phyloP scores from a whole-genome alignment of 2,329 filamentous ascomycete genomes.

The Gaeumannomyces tritici region DNA sequence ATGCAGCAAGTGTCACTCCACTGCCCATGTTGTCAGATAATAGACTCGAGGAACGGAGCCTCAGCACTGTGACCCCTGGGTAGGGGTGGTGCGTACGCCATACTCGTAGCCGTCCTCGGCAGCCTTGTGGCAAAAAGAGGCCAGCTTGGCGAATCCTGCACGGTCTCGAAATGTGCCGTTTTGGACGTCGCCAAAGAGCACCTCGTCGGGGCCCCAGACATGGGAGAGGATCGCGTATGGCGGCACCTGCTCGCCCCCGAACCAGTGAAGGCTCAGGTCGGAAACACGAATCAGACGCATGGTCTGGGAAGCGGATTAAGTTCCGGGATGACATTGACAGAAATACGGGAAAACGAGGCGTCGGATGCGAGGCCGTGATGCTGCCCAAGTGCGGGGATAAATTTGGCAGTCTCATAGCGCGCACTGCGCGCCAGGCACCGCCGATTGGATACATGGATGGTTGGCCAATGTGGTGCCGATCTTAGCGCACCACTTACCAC shows the following conservation, averaged over 20 bases:
- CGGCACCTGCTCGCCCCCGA: slow-evolving; percentile 8
- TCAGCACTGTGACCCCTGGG: neutral
- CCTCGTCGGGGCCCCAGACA: slow-evolving; percentile 19
- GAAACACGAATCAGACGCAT: slow-evolving; percentile 11
- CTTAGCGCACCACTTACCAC: too few species aligned
- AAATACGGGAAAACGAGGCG: neutral
- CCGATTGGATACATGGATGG: too few species aligned
- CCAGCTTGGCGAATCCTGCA: neutral
- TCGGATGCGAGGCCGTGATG: too few species aligned
- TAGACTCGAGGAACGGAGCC: neutral
- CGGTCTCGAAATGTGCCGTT: neutral
- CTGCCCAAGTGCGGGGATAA: neutral
- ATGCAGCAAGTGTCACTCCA: slow-evolving; percentile 9
- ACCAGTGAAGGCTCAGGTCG: slow-evolving; percentile 5
- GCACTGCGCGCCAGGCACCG: too few species aligned
- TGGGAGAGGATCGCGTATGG: slow-evolving; percentile 23
- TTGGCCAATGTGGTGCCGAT: too few species aligned
- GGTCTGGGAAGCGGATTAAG: neutral
- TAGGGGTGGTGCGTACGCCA: neutral
- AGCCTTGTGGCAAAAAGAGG: neutral
- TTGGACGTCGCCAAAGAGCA: slow-evolving; percentile 5
- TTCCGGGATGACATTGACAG: too few species aligned
- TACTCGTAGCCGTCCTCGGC: neutral
- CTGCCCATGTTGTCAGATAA: neutral
- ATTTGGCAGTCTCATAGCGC: too few species aligned